Percentiles rank a stretch among this genome's conserved stretches.
Conservation (phyloP, 345 rosid genomes). For the Rhodamnia argentea region DNA sequence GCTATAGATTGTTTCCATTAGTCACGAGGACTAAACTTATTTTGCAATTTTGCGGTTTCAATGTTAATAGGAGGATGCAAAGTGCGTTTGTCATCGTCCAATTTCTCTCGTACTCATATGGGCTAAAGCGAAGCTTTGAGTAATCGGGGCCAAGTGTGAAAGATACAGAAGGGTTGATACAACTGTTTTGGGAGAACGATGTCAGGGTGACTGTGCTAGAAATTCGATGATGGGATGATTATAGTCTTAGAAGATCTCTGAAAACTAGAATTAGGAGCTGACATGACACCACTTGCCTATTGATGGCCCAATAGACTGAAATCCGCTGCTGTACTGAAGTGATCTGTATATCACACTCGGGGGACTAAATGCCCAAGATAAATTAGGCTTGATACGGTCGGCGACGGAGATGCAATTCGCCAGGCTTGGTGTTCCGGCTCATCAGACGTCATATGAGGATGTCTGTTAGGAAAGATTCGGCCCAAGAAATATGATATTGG, state of each 20-base stretch:
- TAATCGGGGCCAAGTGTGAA: neutral
- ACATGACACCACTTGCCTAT: fast-evolving
- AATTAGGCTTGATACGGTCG: neutral
- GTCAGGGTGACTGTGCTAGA: fast-evolving
- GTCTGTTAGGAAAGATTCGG: neutral
- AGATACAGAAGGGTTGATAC: neutral
- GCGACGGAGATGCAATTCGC: neutral
- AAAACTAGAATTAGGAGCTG: neutral
- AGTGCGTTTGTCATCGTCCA: neutral
- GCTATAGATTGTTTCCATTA: neutral
- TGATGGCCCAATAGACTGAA: neutral
- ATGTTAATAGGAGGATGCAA: neutral
- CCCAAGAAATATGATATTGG: too few species aligned
- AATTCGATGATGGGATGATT: fast-evolving
- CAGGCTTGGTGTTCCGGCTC: neutral
- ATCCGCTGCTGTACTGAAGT: neutral
- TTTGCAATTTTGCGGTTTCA: neutral
- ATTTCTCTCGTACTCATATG: fast-evolving
- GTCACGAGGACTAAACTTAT: neutral
- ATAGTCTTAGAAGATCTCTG: neutral
- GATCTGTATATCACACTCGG: neutral
- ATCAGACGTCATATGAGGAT: neutral
- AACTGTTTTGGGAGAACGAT: fast-evolving
- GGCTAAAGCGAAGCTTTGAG: neutral
- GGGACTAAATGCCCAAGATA: neutral